phyloP scores from a whole-genome alignment of 768 basidiomycete genomes.

The Tricholoma sp. region DNA sequence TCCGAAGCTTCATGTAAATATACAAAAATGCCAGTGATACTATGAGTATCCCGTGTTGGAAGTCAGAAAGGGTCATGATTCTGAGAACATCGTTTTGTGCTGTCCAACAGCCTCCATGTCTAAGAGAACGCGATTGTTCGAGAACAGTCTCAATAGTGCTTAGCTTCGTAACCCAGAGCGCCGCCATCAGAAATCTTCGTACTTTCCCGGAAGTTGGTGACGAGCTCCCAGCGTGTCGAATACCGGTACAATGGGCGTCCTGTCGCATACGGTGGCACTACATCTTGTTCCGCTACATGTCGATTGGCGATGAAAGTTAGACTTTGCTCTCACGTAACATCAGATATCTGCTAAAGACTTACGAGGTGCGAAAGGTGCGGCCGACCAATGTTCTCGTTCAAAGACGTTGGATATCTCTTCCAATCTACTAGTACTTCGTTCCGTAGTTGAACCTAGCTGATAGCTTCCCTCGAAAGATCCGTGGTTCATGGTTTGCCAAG shows the following conservation, averaged over 20 bases:
- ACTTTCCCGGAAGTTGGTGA: neutral
- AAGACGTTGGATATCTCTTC: neutral
- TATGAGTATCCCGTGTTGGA: neutral
- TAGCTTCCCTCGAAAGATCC: neutral
- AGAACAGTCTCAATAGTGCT: neutral
- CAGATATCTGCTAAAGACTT: neutral
- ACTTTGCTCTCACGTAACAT: neutral
- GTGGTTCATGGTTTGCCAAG: neutral
- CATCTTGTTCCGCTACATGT: neutral
- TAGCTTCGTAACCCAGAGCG: neutral
- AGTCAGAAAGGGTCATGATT: neutral
- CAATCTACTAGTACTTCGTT: neutral
- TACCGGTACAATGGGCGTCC: neutral
- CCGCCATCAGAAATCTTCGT: neutral
- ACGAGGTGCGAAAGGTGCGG: neutral
- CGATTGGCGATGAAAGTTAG: neutral
- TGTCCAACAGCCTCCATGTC: neutral
- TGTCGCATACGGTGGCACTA: neutral
- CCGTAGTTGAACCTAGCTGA: neutral
- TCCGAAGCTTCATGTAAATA: neutral
- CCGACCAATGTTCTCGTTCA: neutral
- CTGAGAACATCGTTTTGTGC: neutral
- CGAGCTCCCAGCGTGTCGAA: constrained; percentile 2
- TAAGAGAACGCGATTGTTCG: neutral
- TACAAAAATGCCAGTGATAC: neutral